Conservation (phyloP, 352 stramenopile species). For the Globisporangium okanoganense region DNA sequence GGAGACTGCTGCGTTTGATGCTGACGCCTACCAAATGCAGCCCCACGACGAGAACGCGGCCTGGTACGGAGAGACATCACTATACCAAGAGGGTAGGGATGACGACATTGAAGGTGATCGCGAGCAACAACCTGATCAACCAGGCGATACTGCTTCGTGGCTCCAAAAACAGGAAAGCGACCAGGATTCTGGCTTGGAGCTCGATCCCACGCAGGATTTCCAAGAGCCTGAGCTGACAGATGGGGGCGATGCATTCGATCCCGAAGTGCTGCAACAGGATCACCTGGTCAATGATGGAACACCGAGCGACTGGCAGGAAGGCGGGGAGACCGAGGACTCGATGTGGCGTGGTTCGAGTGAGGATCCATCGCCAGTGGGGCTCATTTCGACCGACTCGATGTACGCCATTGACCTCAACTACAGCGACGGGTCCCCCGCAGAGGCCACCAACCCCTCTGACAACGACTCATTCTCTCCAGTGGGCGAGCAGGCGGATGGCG, state of each 20-base stretch:
- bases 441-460: background rate
- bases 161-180: background rate
- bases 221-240: background rate
- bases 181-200: background rate
- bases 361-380: background rate
- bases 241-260: background rate
- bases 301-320: background rate
- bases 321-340: background rate
- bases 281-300: background rate
- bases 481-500: background rate
- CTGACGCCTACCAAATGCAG: background rate
- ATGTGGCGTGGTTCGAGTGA: too few species aligned
- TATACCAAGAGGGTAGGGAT: background rate
- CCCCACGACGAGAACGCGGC: background rate
- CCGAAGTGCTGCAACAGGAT: background rate
- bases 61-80: background rate
- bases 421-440: constrained; percentile 12
- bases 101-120: background rate
- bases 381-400: constrained; percentile 46
- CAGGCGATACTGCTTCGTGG: background rate
- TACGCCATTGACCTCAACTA: constrained; percentile 51
- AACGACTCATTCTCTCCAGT: constrained; percentile 11
- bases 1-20: background rate
- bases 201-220: background rate
- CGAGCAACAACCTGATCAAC: background rate